Percentiles rank a stretch among this genome's conserved stretches.
phyloP scores from a whole-genome alignment of 768 basidiomycete genomes.

The Calocybe cyanea region DNA sequence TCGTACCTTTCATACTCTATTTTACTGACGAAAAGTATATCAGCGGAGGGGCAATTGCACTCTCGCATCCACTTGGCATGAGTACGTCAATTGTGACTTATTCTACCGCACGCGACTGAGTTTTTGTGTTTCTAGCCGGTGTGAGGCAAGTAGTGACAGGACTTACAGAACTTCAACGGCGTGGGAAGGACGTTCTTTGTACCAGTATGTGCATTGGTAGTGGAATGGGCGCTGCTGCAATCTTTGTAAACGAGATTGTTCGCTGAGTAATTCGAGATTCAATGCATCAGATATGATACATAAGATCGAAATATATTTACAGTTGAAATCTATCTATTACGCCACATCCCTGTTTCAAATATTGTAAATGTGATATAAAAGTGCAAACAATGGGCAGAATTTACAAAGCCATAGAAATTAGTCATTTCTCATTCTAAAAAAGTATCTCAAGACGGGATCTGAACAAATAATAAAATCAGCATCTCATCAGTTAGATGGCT shows the following conservation, averaged over 20 bases:
- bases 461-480: too few relatives aligned
- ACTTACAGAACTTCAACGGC: slow-evolving; percentile 74
- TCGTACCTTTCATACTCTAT: background rate
- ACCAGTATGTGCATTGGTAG: slow-evolving; percentile 80
- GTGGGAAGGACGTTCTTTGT: slow-evolving; percentile 65
- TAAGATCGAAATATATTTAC: too few relatives aligned
- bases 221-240: slow-evolving; percentile 84
- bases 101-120: slow-evolving; percentile 10
- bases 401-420: too few relatives aligned
- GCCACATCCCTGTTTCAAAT: too few relatives aligned
- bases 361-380: too few relatives aligned
- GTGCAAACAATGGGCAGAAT: too few relatives aligned
- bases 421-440: too few relatives aligned
- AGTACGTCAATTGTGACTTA: slow-evolving; percentile 45
- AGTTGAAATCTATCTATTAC: too few relatives aligned
- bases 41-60: slow-evolving; percentile 83
- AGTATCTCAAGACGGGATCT: too few relatives aligned
- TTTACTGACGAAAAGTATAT: slow-evolving; percentile 6
- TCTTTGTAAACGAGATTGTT: slow-evolving; percentile 69
- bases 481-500: too few relatives aligned
- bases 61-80: slow-evolving; percentile 82
- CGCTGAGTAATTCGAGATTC: slow-evolving; percentile 1
- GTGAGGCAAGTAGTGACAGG: slow-evolving; percentile 85
- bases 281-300: too few relatives aligned
- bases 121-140: slow-evolving; percentile 50